A percentile compares a stretch with the other conserved stretches of the same genome.
Evolutionary conservation across 768 basidiomycete genomes (phyloP).

Genomic region (Tylopilus sp.): DNA sequence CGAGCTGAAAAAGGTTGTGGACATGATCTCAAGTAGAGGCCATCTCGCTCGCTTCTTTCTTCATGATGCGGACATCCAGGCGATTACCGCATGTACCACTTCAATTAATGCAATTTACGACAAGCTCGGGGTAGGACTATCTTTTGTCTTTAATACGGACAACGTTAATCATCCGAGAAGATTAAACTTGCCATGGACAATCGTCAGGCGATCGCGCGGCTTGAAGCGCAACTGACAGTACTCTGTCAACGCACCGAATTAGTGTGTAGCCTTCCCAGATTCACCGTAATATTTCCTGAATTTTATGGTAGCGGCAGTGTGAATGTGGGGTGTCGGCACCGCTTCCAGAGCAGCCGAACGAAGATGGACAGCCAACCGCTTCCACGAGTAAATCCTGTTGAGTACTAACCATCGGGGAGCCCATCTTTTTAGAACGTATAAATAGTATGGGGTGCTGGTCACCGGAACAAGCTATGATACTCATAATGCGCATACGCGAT

Average conservation of each 20-base stretch:
- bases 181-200: conserved; percentile 13
- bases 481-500: background rate
- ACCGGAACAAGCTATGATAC: background rate
- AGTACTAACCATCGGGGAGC: background rate
- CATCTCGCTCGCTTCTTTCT: conserved; percentile 6
- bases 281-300: background rate
- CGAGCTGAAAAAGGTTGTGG: conserved; percentile 5
- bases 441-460: conserved; percentile 1
- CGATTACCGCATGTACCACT: conserved; percentile 5
- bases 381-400: background rate
- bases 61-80: conserved; percentile 6
- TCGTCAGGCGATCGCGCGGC: conserved; percentile 2
- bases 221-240: conserved; percentile 8
- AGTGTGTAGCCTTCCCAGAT: background rate
- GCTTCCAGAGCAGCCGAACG: background rate
- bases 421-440: too few relatives aligned
- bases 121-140: conserved; percentile 4
- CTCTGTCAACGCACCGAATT: background rate
- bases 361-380: background rate
- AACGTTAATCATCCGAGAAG: background rate
- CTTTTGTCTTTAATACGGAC: background rate
- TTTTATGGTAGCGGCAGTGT: conserved; percentile 5
- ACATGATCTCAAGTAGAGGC: conserved; percentile 2
- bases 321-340: background rate
- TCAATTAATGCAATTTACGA: conserved; percentile 10